phyloP scores from a whole-genome alignment of 2,329 filamentous ascomycete genomes.

The Fusarium metavorans region DNA sequence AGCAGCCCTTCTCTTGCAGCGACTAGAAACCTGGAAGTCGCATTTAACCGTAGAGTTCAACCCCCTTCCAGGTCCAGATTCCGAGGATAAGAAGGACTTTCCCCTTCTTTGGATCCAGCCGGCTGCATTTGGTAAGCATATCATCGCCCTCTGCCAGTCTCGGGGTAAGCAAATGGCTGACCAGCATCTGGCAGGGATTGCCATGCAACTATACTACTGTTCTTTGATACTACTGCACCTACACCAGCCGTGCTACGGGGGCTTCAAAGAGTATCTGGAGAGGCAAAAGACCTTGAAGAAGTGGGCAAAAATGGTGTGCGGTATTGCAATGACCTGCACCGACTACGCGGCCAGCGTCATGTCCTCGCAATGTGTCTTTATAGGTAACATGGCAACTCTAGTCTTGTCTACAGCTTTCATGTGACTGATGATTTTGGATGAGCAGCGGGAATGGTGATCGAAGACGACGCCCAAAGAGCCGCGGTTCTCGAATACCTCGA shows the following conservation, averaged over 20 bases:
- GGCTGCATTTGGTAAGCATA: not conserved
- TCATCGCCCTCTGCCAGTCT: not conserved
- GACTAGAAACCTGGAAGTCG: not conserved
- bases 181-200: not conserved
- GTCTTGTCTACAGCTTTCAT: too few relatives aligned
- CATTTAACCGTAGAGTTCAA: not conserved
- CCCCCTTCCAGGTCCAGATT: not conserved
- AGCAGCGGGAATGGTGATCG: not conserved
- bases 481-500: constrained; percentile 2
- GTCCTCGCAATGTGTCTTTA: not conserved
- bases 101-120: not conserved
- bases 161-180: not conserved
- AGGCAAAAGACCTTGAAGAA: constrained; percentile 37
- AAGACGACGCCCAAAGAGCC: not conserved
- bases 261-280: constrained; percentile 58
- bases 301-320: constrained; percentile 53
- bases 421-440: not conserved
- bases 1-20: not conserved
- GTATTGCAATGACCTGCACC: constrained; percentile 58
- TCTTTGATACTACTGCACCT: constrained; percentile 61
- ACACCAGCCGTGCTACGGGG: constrained; percentile 30
- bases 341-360: constrained; percentile 46
- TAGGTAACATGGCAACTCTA: not conserved
- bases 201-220: not conserved
- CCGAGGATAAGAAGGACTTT: not conserved